phyloP scores from a whole-genome alignment of 331 rosid species.

The Pyracantha coccinea region DNA sequence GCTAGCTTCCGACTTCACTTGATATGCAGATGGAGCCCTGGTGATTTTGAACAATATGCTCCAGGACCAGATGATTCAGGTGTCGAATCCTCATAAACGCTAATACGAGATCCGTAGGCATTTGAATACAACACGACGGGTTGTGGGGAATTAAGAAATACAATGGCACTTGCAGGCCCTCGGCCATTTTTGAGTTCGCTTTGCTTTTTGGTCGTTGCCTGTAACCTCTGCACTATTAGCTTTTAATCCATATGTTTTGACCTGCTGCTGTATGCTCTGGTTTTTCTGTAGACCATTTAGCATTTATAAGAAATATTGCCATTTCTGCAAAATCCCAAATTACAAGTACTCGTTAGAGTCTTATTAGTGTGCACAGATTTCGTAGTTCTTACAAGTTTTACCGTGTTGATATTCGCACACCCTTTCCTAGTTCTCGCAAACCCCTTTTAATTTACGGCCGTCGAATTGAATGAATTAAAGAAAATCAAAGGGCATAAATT shows the following conservation, averaged over 20 bases:
- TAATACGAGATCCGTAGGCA: not conserved
- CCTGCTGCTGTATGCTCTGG: not conserved
- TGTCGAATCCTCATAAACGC: constrained; percentile 48
- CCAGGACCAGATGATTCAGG: constrained; percentile 76
- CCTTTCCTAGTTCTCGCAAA: no score
- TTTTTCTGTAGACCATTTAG: not conserved
- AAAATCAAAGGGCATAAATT: no score
- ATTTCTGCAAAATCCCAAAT: no score
- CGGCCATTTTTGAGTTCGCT: not conserved
- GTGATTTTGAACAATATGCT: constrained; percentile 56
- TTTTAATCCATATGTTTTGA: not conserved
- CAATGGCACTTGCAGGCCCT: not conserved
- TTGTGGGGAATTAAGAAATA: not conserved
- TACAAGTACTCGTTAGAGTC: no score
- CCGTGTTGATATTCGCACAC: no score
- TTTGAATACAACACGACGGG: not conserved
- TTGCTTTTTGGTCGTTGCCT: not conserved
- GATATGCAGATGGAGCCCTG: constrained; percentile 76
- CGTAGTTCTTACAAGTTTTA: no score
- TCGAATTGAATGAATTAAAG: no score
- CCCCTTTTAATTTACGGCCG: rapidly evolving
- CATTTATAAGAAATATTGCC: no score
- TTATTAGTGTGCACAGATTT: no score
- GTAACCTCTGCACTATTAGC: not conserved
- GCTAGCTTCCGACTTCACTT: constrained; percentile 71